A percentile compares a stretch with the other conserved stretches of the same genome.
Evolutionary conservation across 345 rosid genomes (phyloP).

Genomic region (Citrus cavaleriei): DNA sequence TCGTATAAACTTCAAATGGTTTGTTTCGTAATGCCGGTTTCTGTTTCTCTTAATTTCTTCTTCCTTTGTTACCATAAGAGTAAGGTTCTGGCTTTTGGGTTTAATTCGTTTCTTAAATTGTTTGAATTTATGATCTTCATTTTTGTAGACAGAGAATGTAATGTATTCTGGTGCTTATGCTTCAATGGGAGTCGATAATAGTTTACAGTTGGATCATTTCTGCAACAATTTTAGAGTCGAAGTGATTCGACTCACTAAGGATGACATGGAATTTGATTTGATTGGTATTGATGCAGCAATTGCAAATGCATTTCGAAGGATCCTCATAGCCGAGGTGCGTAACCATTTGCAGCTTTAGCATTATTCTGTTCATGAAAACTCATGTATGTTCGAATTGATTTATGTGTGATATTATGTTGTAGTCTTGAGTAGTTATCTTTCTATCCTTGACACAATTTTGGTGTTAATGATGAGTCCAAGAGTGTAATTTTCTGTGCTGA

Average conservation of each 20-base stretch:
- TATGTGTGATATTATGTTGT: neutral
- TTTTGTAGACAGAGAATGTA: constrained; percentile 56
- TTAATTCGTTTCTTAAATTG: neutral
- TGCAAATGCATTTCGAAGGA: constrained; percentile 91
- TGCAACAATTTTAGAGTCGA: constrained; percentile 54
- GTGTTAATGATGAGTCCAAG: neutral
- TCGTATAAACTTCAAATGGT: neutral
- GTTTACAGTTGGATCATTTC: constrained; percentile 49
- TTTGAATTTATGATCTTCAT: constrained; percentile 13
- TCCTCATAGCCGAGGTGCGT: constrained; percentile 84
- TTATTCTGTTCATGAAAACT: neutral
- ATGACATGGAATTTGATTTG: constrained; percentile 84
- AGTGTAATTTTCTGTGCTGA: neutral
- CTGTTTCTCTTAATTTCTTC: neutral
- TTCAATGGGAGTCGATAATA: constrained; percentile 64
- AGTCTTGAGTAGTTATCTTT: neutral
- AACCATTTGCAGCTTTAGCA: neutral
- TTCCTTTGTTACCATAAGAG: neutral
- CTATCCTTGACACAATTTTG: neutral
- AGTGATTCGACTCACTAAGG: constrained; percentile 39
- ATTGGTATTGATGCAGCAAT: constrained; percentile 75
- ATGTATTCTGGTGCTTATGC: constrained; percentile 85
- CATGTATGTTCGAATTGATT: neutral
- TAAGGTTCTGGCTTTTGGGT: neutral
- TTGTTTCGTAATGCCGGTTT: neutral